These are phyloP conservation scores for Linnemannia hyalina DNA, from an alignment of 192 early-diverging fungal genomes.

Conservation along the genomic window DNA sequence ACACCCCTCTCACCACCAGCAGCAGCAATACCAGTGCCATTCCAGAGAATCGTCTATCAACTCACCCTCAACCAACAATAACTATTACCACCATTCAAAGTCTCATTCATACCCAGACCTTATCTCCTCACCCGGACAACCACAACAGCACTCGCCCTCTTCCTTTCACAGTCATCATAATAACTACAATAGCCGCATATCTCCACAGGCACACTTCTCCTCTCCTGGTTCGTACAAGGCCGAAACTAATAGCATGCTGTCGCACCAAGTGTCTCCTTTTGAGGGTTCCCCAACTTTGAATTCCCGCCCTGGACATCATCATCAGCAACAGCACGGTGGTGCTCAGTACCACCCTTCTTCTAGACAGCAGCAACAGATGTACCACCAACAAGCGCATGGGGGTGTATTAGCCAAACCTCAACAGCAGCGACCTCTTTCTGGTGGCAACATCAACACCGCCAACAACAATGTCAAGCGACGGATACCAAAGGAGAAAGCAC, in stretches of 20 bases:
- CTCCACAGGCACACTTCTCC: neutral
- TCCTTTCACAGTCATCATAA: neutral
- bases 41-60: conserved; percentile 3
- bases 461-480: conserved; percentile 22
- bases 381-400: neutral
- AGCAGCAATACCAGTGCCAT: conserved; percentile 3
- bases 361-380: neutral
- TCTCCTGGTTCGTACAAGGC: neutral
- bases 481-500: conserved; percentile 15
- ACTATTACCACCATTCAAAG: neutral
- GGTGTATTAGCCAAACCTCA: neutral
- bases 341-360: neutral
- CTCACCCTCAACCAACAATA: neutral
- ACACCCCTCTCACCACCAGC: neutral
- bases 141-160: neutral
- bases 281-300: neutral
- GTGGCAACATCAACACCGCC: neutral
- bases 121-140: neutral
- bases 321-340: neutral
- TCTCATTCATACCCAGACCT: neutral
- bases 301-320: neutral
- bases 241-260: no score
- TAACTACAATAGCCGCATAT: neutral
- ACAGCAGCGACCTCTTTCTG: neutral
- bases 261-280: neutral